phyloP scores from a whole-genome alignment of 208 protist genomes.

The Angomonas ambiguus region DNA sequence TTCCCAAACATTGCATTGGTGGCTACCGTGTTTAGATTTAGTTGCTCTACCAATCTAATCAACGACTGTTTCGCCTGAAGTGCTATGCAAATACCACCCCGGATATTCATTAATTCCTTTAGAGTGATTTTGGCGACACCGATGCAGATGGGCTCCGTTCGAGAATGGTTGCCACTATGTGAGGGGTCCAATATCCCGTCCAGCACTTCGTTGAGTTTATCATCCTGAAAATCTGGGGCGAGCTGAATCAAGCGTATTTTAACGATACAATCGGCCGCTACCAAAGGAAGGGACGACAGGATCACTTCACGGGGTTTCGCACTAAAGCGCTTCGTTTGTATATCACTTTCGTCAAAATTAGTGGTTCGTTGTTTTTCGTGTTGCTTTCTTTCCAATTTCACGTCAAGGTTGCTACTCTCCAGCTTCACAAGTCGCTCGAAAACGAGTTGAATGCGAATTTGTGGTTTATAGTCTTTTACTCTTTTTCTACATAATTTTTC shows the following conservation, averaged over 20 bases:
- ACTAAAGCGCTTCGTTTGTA: conserved; percentile 58
- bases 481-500: neutral
- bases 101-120: conserved; percentile 49
- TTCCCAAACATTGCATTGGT: conserved; percentile 76
- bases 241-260: conserved; percentile 84
- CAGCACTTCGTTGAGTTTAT: conserved; percentile 6
- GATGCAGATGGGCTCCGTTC: conserved; percentile 58
- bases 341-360: conserved; percentile 61
- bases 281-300: conserved; percentile 53
- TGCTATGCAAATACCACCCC: conserved; percentile 57
- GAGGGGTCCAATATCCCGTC: neutral
- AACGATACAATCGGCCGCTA: conserved; percentile 47
- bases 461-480: conserved; percentile 12
- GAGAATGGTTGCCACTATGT: neutral
- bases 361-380: conserved; percentile 49
- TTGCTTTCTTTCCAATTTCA: conserved; percentile 24
- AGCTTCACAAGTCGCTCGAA: conserved; percentile 68
- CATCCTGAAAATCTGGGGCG: conserved; percentile 33
- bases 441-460: conserved; percentile 63
- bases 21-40: conserved; percentile 59
- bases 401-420: conserved; percentile 42
- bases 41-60: conserved; percentile 44
- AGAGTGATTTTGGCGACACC: conserved; percentile 78
- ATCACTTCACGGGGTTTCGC: conserved; percentile 41
- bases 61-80: conserved; percentile 69